Evolutionary conservation across 2,329 filamentous ascomycete genomes (phyloP), one percentile per base, ranked within the genome.

Genomic region (Phoma herbarum): DNA sequence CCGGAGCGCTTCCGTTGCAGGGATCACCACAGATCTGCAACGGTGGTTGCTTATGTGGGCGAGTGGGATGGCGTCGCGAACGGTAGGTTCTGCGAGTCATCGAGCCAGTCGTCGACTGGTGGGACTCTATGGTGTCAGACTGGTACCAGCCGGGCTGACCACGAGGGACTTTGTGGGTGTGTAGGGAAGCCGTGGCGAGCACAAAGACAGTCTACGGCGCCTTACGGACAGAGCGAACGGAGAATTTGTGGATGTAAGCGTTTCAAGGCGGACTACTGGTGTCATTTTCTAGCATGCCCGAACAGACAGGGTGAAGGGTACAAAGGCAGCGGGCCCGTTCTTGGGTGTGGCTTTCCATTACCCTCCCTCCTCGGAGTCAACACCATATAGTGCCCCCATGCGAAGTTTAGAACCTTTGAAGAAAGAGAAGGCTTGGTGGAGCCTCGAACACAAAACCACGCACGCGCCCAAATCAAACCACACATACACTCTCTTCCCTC

Each of bases 371-470:
- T 22, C 18, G 20, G 37, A 41, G 37, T 41, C 18, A 22, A 3
- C 12, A 18, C 9, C 20, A 43, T 14, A 52, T 52, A 28, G 4
- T 39, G 18, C 33, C 44, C 44, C 50, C 45, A 59, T 59, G 56
- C 39, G 45, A 46, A 41, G 50, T 50, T 47, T 59, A 16, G 45
- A 54, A 43, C 56, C 50, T 14, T 46, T 45, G 28, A 59, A 59
- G 56, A 59, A 54, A 54, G 56, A 59, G 48, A 54, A 59, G 56
- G 56, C 50, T 54, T 59, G 56, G 56, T 59, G 56, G 56, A 59
- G 51, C 51, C 45, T 59, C 18, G 41, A 54, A 42, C 22, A 51
- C 20, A 54, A 51, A 46, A 11, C 50, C 51, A 59, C 50, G 16
- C 41, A 37, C 41, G 20, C 49, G 8, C 50, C 45, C 7, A 52